Evolutionary conservation across 2,329 filamentous ascomycete genomes (phyloP).

Genomic region (Sarocladiaceae sp.): DNA sequence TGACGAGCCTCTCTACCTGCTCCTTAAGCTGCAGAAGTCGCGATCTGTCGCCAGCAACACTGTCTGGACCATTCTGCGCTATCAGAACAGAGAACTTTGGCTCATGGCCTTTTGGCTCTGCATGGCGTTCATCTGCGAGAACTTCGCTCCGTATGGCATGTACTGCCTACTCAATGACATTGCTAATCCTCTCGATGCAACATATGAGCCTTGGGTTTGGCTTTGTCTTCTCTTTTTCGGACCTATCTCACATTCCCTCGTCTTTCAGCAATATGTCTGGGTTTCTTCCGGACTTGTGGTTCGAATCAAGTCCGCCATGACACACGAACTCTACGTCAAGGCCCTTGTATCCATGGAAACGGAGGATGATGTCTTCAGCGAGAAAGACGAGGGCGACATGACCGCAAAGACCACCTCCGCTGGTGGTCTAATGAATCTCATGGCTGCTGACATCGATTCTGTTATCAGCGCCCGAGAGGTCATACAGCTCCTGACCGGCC

Average conservation of each 20-base stretch:
- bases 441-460: constrained; percentile 55
- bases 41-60: constrained; percentile 39
- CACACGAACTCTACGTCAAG: constrained; percentile 54
- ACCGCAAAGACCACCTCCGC: constrained; percentile 37
- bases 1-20: constrained; percentile 46
- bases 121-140: constrained; percentile 37
- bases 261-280: constrained; percentile 55
- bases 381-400: constrained; percentile 14
- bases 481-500: constrained; percentile 39
- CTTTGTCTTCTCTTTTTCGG: constrained; percentile 49
- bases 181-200: constrained; percentile 36
- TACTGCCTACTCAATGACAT: constrained; percentile 50
- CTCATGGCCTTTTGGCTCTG: constrained; percentile 41
- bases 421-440: constrained; percentile 50
- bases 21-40: constrained; percentile 38
- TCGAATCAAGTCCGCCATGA: constrained; percentile 51
- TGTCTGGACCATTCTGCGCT: constrained; percentile 39
- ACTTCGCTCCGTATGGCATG: constrained; percentile 49
- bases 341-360: constrained; percentile 53
- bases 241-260: constrained; percentile 41
- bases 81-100: constrained; percentile 35
- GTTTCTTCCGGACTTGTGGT: constrained; percentile 52
- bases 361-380: constrained; percentile 46
- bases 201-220: constrained; percentile 48
- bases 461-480: constrained; percentile 48